Evolutionary conservation across 2,329 filamentous ascomycete species (phyloP).

Genomic region (Emmonsia crescens): DNA sequence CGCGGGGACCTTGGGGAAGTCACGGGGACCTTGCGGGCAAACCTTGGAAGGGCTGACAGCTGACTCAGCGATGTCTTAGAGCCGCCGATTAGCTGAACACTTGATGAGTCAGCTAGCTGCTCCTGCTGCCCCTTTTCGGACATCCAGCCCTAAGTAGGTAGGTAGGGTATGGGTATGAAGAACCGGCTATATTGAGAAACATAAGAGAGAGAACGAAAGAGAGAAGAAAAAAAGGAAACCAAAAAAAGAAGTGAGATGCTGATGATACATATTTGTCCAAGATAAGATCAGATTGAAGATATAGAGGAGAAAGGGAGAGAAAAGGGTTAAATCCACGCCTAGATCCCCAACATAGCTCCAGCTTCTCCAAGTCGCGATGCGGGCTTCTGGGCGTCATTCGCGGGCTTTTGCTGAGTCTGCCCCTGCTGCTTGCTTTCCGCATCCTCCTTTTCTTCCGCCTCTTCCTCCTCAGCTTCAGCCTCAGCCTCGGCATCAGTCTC

Average conservation of each 20-base stretch:
- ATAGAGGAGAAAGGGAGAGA: conserved; percentile 9
- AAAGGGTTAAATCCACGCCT: conserved; percentile 8
- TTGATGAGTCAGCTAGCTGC: too few relatives aligned
- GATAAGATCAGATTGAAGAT: not conserved
- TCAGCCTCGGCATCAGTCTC: too few relatives aligned
- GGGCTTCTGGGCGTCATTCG: not conserved
- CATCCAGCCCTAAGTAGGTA: too few relatives aligned
- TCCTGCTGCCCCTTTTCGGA: not conserved
- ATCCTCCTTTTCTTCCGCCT: not conserved
- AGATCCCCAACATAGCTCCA: conserved; percentile 6
- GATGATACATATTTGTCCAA: not conserved
- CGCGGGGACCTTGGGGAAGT: not conserved
- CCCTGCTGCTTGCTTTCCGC: not conserved
- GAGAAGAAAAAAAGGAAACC: not conserved
- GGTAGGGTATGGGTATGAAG: too few relatives aligned
- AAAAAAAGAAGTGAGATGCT: not conserved
- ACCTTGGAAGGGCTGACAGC: not conserved
- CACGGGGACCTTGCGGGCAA: not conserved
- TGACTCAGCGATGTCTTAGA: not conserved
- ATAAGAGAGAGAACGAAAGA: not conserved
- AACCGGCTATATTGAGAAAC: not conserved
- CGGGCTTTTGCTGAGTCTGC: not conserved
- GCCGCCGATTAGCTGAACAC: too few relatives aligned
- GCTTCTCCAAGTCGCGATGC: conserved; percentile 6
- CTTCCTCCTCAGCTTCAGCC: not conserved